Base-by-base conservation (phyloP, 257 asterid genomes). In the Avicennia marina region DNA sequence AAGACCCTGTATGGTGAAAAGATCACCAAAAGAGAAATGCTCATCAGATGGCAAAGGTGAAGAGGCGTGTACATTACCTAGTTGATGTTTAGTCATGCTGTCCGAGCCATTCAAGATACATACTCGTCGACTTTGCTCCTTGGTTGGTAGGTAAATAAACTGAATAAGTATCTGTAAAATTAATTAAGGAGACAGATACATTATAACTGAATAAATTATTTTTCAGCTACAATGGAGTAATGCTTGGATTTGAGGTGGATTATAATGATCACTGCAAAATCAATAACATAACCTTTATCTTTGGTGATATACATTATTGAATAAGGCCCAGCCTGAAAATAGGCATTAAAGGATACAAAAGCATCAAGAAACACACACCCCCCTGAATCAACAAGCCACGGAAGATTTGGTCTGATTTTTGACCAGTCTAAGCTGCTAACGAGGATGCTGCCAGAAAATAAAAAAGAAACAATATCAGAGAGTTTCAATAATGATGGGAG, bases 331-430 rank as follows among this genome's bases (percentile, higher is more conserved):
- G 45, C 15, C 55, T 21, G 56, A 33, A 53, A 26, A 46, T 8
- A 10, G 18, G 43, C 11, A 46, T 46, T 17, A 24, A 70, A 86
- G 95, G 93, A 83, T 86, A 86, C 93, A 33, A 83, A 71, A 33
- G 60, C 51, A 63, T 86, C 93, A 50, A 86, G 87, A 61, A 83
- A 68, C 58, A 72, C 74, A 32, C 95, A 86, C 45, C 95, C 94
- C 24, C 71, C 73, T 15, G 93, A 67, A 51, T 86, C 95, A 62
- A 83, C 89, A 63, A 86, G 56, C 95, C 95, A 86, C 13, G 95
- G 87, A 20, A 86, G 75, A 64, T 86, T 86, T 17, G 87, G 85
- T 36, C 43, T 58, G 34, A 86, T 11, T 64, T 76, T 78, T 5
- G 72, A 65, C 95, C 94, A 86, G 20, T 67, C 64, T 62, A 66